Percentiles rank a stretch among this genome's conserved stretches.
Conservation (phyloP, 495 filamentous ascomycete species). For the Neurospora sp. region DNA sequence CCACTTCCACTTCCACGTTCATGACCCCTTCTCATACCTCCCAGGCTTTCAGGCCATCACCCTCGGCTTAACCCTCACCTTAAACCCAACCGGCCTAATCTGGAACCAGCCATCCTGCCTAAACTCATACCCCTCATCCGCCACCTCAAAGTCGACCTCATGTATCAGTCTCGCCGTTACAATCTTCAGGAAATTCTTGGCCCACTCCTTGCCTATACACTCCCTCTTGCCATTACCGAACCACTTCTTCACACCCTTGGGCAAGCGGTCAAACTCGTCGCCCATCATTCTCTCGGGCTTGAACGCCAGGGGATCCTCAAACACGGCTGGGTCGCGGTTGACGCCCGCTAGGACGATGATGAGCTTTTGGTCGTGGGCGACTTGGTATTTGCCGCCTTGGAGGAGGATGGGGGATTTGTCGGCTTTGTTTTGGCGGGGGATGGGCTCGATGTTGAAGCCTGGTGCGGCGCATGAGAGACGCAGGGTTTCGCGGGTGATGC, state of each 20-base stretch:
- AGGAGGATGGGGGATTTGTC: conserved; percentile 33
- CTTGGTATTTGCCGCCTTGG: conserved; percentile 55
- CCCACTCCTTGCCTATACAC: conserved; percentile 61
- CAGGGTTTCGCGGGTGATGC: conserved; percentile 54
- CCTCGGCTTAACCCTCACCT: conserved; percentile 30
- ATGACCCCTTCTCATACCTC: neutral
- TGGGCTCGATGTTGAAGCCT: conserved; percentile 53
- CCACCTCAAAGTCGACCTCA: conserved; percentile 51
- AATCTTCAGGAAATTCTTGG: conserved; percentile 51
- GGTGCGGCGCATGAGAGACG: conserved; percentile 56
- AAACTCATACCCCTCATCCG: conserved; percentile 44
- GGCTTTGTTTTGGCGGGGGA: conserved; percentile 35
- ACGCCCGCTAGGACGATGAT: conserved; percentile 49
- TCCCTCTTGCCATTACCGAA: conserved; percentile 61
- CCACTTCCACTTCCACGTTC: no score
- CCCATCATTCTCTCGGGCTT: conserved; percentile 58
- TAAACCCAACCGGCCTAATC: conserved; percentile 29
- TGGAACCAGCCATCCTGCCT: conserved; percentile 43
- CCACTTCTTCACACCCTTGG: conserved; percentile 52
- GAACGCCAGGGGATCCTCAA: conserved; percentile 53
- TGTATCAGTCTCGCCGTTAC: conserved; percentile 47
- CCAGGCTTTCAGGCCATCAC: neutral
- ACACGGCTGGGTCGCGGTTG: conserved; percentile 60
- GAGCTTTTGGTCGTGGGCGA: conserved; percentile 50
- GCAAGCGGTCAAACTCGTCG: conserved; percentile 47